A percentile compares a stretch with the other conserved stretches of the same genome.
Conservation (phyloP, 2,329 filamentous ascomycete genomes). For the Bimuria novae-zelandiae region DNA sequence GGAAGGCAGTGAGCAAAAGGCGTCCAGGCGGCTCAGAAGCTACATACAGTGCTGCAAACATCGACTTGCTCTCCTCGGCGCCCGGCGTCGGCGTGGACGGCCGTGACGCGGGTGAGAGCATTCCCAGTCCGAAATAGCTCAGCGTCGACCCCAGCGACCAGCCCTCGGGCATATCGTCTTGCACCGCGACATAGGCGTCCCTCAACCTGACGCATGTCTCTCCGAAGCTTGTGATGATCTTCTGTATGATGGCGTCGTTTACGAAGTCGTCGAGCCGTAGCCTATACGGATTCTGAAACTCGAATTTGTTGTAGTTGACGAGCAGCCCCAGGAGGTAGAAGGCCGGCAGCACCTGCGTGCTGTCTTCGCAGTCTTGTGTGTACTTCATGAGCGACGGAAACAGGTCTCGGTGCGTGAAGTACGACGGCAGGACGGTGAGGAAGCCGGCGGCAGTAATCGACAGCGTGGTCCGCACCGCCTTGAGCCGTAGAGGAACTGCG, state of each 20-base stretch:
- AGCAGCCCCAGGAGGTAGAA: constrained; percentile 84
- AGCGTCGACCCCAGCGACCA: constrained; percentile 85
- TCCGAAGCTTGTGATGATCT: constrained; percentile 78
- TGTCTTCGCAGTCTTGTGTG: constrained; percentile 74
- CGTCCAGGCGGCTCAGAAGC: background rate
- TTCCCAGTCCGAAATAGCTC: constrained; percentile 81
- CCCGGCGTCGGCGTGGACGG: constrained; percentile 65
- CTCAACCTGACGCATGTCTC: constrained; percentile 70
- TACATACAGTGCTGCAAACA: constrained; percentile 78
- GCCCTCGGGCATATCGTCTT: constrained; percentile 86
- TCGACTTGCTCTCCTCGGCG: constrained; percentile 77
- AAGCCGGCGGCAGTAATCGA: constrained; percentile 92
- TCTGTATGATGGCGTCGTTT: constrained; percentile 83
- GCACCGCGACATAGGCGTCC: constrained; percentile 78
- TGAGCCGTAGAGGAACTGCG: constrained; percentile 73
- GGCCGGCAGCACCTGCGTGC: constrained; percentile 67
- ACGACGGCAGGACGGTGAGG: constrained; percentile 90
- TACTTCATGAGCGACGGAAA: constrained; percentile 97
- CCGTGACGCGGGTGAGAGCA: constrained; percentile 70
- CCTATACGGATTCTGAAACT: constrained; percentile 96
- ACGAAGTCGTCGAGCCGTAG: constrained; percentile 92
- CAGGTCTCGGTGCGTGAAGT: constrained; percentile 91
- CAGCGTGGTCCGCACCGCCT: constrained; percentile 79
- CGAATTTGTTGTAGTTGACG: constrained; percentile 99
- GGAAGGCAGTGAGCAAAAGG: constrained; percentile 14